phyloP scores from a whole-genome alignment of 129 eudicot genomes.

The Tagetes erecta region DNA sequence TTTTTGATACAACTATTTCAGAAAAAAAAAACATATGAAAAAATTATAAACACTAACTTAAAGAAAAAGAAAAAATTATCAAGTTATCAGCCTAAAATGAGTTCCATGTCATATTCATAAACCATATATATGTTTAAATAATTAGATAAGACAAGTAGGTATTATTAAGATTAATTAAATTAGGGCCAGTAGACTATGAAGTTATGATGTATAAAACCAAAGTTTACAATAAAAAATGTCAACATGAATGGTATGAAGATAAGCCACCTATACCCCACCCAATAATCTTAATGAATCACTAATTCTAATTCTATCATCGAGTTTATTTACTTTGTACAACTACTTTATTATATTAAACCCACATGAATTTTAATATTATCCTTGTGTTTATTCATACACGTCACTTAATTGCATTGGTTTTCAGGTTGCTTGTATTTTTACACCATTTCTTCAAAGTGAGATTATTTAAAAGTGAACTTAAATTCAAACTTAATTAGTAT shows the following conservation, averaged over 20 bases:
- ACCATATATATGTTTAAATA: not conserved
- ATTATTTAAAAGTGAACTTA: not conserved
- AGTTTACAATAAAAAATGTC: constrained; percentile 19
- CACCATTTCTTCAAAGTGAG: not conserved
- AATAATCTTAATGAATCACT: constrained; percentile 9
- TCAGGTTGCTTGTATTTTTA: not conserved
- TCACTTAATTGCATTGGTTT: not conserved
- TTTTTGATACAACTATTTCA: too few relatives aligned
- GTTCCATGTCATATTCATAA: too few relatives aligned
- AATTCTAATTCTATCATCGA: constrained; percentile 19
- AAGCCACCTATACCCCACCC: constrained; percentile 28
- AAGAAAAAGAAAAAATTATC: too few relatives aligned
- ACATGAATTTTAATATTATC: not conserved
- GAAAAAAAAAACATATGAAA: too few relatives aligned
- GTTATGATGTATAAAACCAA: not conserved
- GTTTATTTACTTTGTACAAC: not conserved
- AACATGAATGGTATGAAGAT: constrained; percentile 38
- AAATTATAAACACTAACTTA: too few relatives aligned
- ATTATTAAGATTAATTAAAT: constrained; percentile 21
- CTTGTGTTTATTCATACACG: not conserved
- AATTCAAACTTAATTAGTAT: too few relatives aligned
- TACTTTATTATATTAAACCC: not conserved
- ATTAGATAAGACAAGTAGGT: not conserved
- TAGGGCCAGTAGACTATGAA: constrained; percentile 29
- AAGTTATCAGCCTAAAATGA: too few relatives aligned